phyloP scores from a whole-genome alignment of 2,329 filamentous ascomycete species.

The Alternaria longipes region DNA sequence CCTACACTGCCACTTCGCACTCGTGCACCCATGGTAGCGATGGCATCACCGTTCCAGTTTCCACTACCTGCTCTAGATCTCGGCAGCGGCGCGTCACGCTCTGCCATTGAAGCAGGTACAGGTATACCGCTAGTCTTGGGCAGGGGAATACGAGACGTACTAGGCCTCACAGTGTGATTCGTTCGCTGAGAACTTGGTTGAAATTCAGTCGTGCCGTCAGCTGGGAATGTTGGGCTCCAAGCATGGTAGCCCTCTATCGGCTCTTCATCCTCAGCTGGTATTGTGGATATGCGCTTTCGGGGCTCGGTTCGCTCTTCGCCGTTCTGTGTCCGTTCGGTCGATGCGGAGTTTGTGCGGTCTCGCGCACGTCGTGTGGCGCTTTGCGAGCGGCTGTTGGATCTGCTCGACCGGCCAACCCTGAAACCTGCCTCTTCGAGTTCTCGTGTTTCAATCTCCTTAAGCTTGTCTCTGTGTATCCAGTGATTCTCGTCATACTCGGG shows the following conservation, averaged over 20 bases:
- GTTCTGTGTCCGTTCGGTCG: constrained; percentile 31
- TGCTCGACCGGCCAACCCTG: constrained; percentile 58
- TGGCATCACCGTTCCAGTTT: constrained; percentile 67
- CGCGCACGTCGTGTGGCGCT: constrained; percentile 38
- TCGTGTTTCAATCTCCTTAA: constrained; percentile 81
- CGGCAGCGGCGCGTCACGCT: constrained; percentile 74
- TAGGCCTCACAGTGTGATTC: constrained; percentile 62
- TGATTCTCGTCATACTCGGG: constrained; percentile 67
- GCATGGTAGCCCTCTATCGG: constrained; percentile 35
- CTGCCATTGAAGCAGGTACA: constrained; percentile 74
- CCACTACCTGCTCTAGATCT: constrained; percentile 67
- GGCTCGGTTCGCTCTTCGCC: constrained; percentile 43
- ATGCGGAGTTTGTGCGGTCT: constrained; percentile 46
- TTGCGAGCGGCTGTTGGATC: constrained; percentile 51
- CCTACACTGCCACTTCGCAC: constrained; percentile 74
- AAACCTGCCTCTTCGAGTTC: constrained; percentile 83
- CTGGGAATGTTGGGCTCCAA: constrained; percentile 77
- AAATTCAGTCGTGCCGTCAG: constrained; percentile 74
- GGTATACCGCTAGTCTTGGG: constrained; percentile 81
- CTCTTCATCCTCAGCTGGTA: constrained; percentile 58
- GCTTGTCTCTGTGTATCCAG: constrained; percentile 87
- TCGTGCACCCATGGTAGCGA: constrained; percentile 69
- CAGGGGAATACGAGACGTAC: constrained; percentile 84
- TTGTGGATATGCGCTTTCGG: constrained; percentile 47
- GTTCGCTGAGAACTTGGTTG: constrained; percentile 54